Evolutionary conservation across 257 asterid species (phyloP), one percentile per base, ranked within the genome.

Genomic region (Datura wrightii): DNA sequence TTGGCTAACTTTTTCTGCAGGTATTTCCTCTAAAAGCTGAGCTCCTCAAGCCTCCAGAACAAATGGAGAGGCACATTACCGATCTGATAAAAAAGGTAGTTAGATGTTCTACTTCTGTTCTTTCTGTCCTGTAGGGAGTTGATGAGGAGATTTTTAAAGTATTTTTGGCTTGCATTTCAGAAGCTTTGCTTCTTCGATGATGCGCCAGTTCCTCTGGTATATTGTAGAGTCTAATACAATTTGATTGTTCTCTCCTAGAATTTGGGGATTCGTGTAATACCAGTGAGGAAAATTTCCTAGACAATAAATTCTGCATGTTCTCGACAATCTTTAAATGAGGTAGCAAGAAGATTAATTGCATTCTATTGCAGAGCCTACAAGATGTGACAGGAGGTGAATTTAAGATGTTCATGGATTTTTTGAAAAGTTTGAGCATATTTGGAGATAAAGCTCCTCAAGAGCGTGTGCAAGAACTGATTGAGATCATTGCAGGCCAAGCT

Each of bases 311-410:
- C 15, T 52, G 48, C 7, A 78, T 78, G 42, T 52, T 78, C 48
- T 50, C 16, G 34, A 50, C 0, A 31, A 16, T 50, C 76, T 46
- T 19, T 69, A 59, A 39, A 18, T 71, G 53, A 62, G 34, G 56
- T 54, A 39, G 79, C 71, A 74, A 48, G 78, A 18, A 81, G 72
- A 72, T 81, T 80, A 14, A 72, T 86, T 83, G 58, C 58, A n/a
- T 85, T 42, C 62, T 82, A 82, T 88, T 93, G 89, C 95, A 95
- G 99, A 91, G 97, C 87, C 88, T 95, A 79, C 99, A 93, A 91
- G 99, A 95, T 87, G 99, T 95, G 87, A 95, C 97, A 19, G 99
- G 99, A 82, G 92, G 93, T n/a, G 99, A 95, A 87, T 95, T 95
- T 89, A 91, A 95, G 88, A 91, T 94, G 97, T 94, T 94, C 86